Conservation (phyloP, 192 early-diverging fungal genomes). For the Pilaira anomala region DNA sequence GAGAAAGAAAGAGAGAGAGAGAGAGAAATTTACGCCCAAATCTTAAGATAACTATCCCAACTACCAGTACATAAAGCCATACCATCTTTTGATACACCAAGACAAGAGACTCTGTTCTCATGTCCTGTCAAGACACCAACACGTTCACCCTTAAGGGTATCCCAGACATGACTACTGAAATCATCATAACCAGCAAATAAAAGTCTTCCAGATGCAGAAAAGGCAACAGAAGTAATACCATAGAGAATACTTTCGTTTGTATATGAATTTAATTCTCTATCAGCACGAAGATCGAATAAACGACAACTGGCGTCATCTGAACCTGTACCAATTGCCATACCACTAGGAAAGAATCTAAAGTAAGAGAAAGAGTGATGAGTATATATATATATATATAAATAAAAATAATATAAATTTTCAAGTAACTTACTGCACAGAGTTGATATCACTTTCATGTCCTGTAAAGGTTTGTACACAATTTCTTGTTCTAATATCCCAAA, state of each 20-base stretch:
- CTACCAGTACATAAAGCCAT: slow-evolving; percentile 97
- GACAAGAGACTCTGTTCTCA: slow-evolving; percentile 95
- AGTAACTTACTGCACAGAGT: slow-evolving; percentile 78
- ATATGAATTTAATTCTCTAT: slow-evolving; percentile 95
- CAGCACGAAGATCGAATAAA: slow-evolving; percentile 94
- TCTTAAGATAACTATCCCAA: slow-evolving; percentile 97
- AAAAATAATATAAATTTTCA: no score
- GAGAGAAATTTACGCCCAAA: slow-evolving; percentile 36
- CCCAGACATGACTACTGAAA: slow-evolving; percentile 99
- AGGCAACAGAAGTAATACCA: slow-evolving; percentile 96
- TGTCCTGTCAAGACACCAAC: slow-evolving; percentile 91
- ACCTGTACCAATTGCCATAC: slow-evolving; percentile 96
- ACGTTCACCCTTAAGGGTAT: slow-evolving; percentile 91
- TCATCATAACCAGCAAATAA: slow-evolving; percentile 98
- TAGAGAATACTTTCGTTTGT: slow-evolving; percentile 97
- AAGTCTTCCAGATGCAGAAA: slow-evolving; percentile 91
- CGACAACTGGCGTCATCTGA: slow-evolving; percentile 98
- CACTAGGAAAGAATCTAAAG: slow-evolving; percentile 89
- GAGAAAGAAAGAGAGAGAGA: background rate
- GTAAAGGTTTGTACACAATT: slow-evolving; percentile 97
- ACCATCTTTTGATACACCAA: slow-evolving; percentile 93
- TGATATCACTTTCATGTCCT: slow-evolving; percentile 95
- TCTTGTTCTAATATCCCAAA: slow-evolving; percentile 98
- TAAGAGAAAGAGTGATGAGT: background rate
- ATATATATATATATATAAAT: background rate